Percentiles rank a stretch among this genome's conserved stretches.
Evolutionary conservation across 1,139 yeast genomes (phyloP).

Genomic region (Sporopachydermia cereana): DNA sequence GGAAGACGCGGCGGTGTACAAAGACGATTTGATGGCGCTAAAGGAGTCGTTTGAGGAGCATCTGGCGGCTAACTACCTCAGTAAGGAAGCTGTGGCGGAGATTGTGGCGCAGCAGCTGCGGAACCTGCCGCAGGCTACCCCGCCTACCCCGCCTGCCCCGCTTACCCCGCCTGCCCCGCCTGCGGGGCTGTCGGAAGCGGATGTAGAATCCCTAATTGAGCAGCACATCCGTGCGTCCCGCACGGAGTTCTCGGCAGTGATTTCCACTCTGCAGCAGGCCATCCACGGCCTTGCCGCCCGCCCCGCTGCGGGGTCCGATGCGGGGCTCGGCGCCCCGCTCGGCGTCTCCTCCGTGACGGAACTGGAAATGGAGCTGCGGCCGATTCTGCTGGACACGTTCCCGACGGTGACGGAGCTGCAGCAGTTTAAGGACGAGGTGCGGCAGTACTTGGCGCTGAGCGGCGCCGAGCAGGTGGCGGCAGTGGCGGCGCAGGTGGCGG

Average conservation of each 20-base stretch:
- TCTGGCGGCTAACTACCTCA: neutral
- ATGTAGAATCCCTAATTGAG: neutral
- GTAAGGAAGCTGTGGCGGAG: too few species aligned
- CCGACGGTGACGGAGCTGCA: conserved; percentile 2
- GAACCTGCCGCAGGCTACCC: neutral
- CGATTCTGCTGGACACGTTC: conserved; percentile 3
- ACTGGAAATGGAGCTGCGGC: conserved; percentile 5
- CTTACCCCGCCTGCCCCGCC: too few species aligned
- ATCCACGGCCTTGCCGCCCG: too few species aligned
- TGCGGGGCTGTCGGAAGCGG: neutral
- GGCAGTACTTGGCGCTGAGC: neutral
- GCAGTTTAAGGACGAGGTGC: conserved; percentile 1
- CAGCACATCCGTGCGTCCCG: neutral
- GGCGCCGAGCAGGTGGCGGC: neutral
- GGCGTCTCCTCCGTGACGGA: neutral
- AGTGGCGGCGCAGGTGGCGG: neutral
- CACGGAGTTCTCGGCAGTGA: neutral
- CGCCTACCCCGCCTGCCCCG: too few species aligned
- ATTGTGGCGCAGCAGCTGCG: neutral
- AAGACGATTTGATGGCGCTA: neutral
- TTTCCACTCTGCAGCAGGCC: too few species aligned
- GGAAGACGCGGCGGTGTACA: neutral
- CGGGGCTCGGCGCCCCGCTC: neutral
- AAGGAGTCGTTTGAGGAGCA: neutral
- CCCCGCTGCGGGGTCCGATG: too few species aligned